Evolutionary conservation across 371 early-diverging fungal genomes (phyloP).

Genomic region (Smittium mucronatum): DNA sequence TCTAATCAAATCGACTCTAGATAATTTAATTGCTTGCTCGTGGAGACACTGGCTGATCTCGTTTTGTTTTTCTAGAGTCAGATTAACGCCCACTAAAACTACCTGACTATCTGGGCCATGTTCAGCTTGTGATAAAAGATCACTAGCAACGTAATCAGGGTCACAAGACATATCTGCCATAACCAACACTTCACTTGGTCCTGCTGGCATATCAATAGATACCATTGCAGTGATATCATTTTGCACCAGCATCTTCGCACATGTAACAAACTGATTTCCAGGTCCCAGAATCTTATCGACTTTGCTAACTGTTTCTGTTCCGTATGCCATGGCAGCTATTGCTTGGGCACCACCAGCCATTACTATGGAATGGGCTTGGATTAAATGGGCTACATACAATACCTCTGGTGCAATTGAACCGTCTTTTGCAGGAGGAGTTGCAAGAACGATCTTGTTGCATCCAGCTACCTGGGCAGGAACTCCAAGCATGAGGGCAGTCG

Average conservation of each 20-base stretch:
- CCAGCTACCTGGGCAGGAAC: slow-evolving; percentile 96
- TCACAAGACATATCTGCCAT: slow-evolving; percentile 75
- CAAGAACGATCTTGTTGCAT: slow-evolving; percentile 84
- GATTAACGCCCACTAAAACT: slow-evolving; percentile 76
- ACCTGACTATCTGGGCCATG: slow-evolving; percentile 94
- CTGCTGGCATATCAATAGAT: slow-evolving; percentile 97
- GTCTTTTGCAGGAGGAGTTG: slow-evolving; percentile 89
- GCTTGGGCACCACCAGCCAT: slow-evolving; percentile 97
- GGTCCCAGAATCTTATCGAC: slow-evolving; percentile 98
- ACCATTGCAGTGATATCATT: slow-evolving; percentile 84
- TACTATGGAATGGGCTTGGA: slow-evolving; percentile 81
- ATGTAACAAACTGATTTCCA: slow-evolving; percentile 97
- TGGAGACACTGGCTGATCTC: slow-evolving; percentile 31
- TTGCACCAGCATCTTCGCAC: slow-evolving; percentile 93
- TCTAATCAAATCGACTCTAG: slow-evolving; percentile 79
- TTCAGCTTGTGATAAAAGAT: slow-evolving; percentile 92
- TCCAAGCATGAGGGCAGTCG: slow-evolving; percentile 90
- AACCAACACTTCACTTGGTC: slow-evolving; percentile 92
- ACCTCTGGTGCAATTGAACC: slow-evolving; percentile 90
- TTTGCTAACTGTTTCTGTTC: slow-evolving; percentile 88
- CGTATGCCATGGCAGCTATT: slow-evolving; percentile 96
- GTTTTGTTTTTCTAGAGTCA: slow-evolving; percentile 58
- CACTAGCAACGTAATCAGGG: slow-evolving; percentile 87
- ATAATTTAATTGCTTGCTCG: slow-evolving; percentile 68
- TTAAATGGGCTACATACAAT: slow-evolving; percentile 92